Base-by-base conservation (phyloP, 1,139 yeast genomes). In the Geotrichum candidum region DNA sequence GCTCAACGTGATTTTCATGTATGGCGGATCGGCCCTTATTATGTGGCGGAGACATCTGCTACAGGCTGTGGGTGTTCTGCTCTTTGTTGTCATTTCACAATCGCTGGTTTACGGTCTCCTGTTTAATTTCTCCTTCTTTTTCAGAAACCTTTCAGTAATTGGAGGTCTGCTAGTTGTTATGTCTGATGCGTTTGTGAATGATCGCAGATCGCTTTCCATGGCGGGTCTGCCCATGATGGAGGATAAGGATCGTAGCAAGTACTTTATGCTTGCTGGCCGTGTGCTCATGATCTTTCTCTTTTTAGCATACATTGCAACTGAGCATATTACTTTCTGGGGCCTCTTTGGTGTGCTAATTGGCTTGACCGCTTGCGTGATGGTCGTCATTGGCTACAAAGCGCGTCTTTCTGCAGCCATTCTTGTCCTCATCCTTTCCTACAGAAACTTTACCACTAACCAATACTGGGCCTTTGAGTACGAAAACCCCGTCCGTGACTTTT, bases 141-240 rank as follows among this genome's bases (percentile, higher is more conserved):
- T 90, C 73, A 84, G 97, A 77, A 92, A 91, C 74, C 80, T 92
- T 68, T 88, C 96, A 35, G 94, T 94, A 60, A 88, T 91, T 67
- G 99, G 99, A 51, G 99, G 99, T 2, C 81, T 94, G 66, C 79
- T 94, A 67, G 84, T 94, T 72, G 97, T 96, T 3, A 84, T 91
- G 66, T 86, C 95, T 54, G 98, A 94, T 73, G 86, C 95, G 15
- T 82, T 91, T 70, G 94, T 89, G 50, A 84, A 90, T 68, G 92
- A 84, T 77, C 86, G 82, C 76, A 82, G 90, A 74, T 76, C 83
- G n/a, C 81, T 81, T 72, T 76, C 87, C 57, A 85, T 90, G 82
- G 97, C 98, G 1, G 97, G 97, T 54, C 80, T 94, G 67, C 99
- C 98, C 15, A 84, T 88, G 82, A 81, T 90, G 68, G 88, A 89